phyloP scores from a whole-genome alignment of 331 rosid genomes.

The Pyracantha coccinea region DNA sequence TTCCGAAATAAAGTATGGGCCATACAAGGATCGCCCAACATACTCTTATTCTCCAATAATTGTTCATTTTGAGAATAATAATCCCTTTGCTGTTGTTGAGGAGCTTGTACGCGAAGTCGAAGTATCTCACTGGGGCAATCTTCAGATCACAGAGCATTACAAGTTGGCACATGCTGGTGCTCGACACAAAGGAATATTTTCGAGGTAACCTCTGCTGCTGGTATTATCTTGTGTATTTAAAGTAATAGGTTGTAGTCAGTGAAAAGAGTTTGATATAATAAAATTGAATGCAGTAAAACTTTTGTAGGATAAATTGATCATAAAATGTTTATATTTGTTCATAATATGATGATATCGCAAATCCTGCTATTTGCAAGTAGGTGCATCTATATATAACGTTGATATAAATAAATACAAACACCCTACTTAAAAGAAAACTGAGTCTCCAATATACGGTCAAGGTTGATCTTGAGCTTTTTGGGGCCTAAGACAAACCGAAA shows the following conservation, averaged over 20 bases:
- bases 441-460: background rate
- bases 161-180: slow-evolving; percentile 79
- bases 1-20: slow-evolving; percentile 77
- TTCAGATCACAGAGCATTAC: slow-evolving; percentile 84
- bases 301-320: background rate
- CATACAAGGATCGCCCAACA: slow-evolving; percentile 51
- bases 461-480: background rate
- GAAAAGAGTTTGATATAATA: background rate
- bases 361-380: background rate
- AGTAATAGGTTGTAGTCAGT: background rate
- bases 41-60: slow-evolving; percentile 75
- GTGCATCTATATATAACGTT: background rate
- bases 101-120: slow-evolving; percentile 95
- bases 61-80: slow-evolving; percentile 90
- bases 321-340: background rate
- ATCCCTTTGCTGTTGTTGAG: slow-evolving; percentile 86
- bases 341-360: background rate
- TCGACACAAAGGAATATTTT: slow-evolving; percentile 84
- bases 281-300: background rate
- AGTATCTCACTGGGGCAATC: slow-evolving; percentile 95
- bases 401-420: background rate
- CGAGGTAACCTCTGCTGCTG: slow-evolving; percentile 48
- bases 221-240: background rate
- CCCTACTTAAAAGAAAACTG: background rate
- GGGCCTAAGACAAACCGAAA: background rate